Evolutionary conservation across 1,139 yeast species (phyloP).

Genomic region (Pneumocystis murina): DNA sequence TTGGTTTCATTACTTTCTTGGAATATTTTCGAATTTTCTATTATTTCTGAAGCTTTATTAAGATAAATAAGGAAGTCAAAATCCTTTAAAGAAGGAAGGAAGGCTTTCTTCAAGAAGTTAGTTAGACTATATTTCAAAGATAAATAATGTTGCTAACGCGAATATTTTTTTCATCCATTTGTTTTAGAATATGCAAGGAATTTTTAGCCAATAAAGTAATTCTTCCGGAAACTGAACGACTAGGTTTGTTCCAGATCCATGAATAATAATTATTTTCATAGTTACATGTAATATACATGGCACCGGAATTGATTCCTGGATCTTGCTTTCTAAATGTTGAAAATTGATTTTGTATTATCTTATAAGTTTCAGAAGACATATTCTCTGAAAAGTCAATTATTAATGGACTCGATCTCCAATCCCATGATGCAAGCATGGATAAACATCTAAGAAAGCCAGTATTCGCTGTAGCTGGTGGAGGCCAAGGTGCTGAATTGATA

Average conservation of each 20-base stretch:
- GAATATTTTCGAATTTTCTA: conserved; percentile 21
- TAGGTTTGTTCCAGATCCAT: conserved; percentile 58
- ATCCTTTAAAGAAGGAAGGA: conserved; percentile 73
- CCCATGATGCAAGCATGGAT: conserved; percentile 66
- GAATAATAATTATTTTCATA: conserved; percentile 71
- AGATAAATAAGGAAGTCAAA: conserved; percentile 63
- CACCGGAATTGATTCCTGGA: conserved; percentile 66
- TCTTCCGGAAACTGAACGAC: conserved; percentile 58
- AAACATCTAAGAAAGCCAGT: conserved; percentile 69
- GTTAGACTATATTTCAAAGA: background rate
- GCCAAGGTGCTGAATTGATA: conserved; percentile 59
- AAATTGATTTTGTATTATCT: conserved; percentile 50
- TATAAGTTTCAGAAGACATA: conserved; percentile 46
- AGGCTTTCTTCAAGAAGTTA: conserved; percentile 17
- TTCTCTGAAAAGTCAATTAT: conserved; percentile 44
- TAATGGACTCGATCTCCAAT: conserved; percentile 81
- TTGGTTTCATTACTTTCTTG: background rate
- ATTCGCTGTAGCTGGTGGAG: conserved; percentile 61
- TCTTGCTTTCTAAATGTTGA: conserved; percentile 53
- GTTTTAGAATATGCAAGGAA: conserved; percentile 41
- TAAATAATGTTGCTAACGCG: conserved; percentile 18
- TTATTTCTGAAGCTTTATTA: conserved; percentile 21
- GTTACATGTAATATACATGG: conserved; percentile 66
- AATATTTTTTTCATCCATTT: conserved; percentile 33
- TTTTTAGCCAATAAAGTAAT: conserved; percentile 76